A percentile compares a stretch with the other conserved stretches of the same genome.
Evolutionary conservation across 2,329 filamentous ascomycete genomes (phyloP).

Genomic region (Trichoderma simmonsii): DNA sequence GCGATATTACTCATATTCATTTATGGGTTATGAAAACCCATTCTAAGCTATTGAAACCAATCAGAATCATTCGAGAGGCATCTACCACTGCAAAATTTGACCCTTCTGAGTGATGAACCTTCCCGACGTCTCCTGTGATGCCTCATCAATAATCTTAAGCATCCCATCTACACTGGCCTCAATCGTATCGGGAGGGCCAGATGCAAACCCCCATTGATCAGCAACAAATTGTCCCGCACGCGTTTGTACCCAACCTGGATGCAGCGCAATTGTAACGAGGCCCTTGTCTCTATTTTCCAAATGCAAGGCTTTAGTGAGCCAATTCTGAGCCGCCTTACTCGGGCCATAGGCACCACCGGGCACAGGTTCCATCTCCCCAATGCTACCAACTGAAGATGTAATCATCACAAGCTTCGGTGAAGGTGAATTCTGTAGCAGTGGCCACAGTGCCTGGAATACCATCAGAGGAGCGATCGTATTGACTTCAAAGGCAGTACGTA

Average conservation of each 20-base stretch:
- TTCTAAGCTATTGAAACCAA: not conserved
- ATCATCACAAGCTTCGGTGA: conserved; percentile 37
- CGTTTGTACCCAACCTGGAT: conserved; percentile 40
- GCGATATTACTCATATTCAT: not conserved
- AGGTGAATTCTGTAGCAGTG: conserved; percentile 33
- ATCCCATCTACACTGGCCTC: conserved; percentile 34
- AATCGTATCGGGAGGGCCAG: conserved; percentile 26
- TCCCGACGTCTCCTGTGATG: conserved; percentile 28
- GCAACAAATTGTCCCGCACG: conserved; percentile 32
- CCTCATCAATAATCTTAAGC: conserved; percentile 36
- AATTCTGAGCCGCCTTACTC: conserved; percentile 36
- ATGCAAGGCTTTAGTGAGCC: conserved; percentile 31
- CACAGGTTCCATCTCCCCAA: conserved; percentile 31
- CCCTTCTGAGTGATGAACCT: not conserved
- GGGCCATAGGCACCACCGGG: conserved; percentile 36
- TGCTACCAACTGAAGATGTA: conserved; percentile 36
- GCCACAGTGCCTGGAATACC: conserved; percentile 35
- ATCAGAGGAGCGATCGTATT: conserved; percentile 42
- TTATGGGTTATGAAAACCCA: not conserved
- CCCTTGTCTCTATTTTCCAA: conserved; percentile 24
- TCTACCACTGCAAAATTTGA: conserved; percentile 10
- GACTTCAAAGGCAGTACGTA: conserved; percentile 40
- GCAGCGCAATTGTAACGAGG: conserved; percentile 32
- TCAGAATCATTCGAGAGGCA: not conserved
- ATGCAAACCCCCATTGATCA: conserved; percentile 30